phyloP scores from a whole-genome alignment of 352 stramenopile species.

The Pythium myriotylum region DNA sequence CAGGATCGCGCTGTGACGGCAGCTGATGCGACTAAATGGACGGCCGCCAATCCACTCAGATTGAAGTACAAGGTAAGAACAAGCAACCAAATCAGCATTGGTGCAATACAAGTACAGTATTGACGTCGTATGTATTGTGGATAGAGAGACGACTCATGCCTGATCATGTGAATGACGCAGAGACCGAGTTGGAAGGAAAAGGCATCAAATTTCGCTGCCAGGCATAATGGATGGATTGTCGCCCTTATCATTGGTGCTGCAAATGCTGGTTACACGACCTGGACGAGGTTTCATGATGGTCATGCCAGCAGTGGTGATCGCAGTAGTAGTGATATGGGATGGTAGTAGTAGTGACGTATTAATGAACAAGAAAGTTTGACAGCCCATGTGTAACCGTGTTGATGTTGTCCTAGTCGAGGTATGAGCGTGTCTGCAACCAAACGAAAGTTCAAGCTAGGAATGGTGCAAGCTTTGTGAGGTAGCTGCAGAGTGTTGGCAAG shows the following conservation, averaged over 20 bases:
- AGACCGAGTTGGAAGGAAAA: constrained; percentile 16
- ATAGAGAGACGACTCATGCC: constrained; percentile 20
- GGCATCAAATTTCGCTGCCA: constrained; percentile 18
- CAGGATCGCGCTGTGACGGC: background rate
- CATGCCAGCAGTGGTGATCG: constrained; percentile 6
- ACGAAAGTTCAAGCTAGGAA: too few species aligned
- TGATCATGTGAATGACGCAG: constrained; percentile 23
- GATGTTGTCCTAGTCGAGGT: constrained; percentile 5
- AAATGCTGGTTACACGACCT: constrained; percentile 12
- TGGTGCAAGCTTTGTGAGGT: too few species aligned
- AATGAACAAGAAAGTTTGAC: constrained; percentile 5
- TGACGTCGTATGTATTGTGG: constrained; percentile 16
- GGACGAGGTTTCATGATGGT: constrained; percentile 1
- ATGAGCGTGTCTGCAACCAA: constrained; percentile 1
- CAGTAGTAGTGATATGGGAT: constrained; percentile 10
- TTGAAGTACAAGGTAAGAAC: background rate
- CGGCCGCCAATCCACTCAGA: background rate
- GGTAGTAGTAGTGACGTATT: constrained; percentile 3
- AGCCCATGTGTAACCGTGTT: constrained; percentile 7
- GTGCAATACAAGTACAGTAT: constrained; percentile 8
- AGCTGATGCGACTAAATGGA: constrained; percentile 9
- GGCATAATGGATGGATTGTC: constrained; percentile 15
- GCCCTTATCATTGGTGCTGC: constrained; percentile 5
- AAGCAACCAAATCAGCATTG: constrained; percentile 10
- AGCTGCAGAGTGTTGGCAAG: too few species aligned